Conservation (phyloP, 768 basidiomycete genomes). For the Boletus insuetus region DNA sequence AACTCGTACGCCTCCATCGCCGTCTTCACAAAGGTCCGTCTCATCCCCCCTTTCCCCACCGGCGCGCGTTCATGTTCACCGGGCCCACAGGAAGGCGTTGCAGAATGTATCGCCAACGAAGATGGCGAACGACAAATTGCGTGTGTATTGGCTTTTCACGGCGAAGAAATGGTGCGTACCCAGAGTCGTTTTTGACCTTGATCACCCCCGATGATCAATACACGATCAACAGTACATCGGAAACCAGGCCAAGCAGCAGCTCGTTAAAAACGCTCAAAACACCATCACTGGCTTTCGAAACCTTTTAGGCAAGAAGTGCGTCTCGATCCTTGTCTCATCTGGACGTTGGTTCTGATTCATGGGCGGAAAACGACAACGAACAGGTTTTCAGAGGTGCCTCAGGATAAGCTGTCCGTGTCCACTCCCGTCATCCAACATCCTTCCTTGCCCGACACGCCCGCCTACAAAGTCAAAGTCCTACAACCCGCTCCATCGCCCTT, state of each 20-base stretch:
- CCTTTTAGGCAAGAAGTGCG: constrained; percentile 86
- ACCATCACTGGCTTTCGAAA: constrained; percentile 96
- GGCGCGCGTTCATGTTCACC: no score
- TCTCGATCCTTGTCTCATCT: not conserved
- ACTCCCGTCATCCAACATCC: constrained; percentile 80
- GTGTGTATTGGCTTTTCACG: constrained; percentile 86
- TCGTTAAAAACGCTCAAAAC: constrained; percentile 92
- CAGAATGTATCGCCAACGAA: constrained; percentile 97
- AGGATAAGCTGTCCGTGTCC: constrained; percentile 49
- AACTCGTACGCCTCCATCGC: constrained; percentile 95
- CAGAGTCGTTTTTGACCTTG: not conserved
- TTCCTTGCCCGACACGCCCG: constrained; percentile 63
- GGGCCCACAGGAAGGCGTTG: constrained; percentile 69
- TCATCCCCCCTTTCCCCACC: not conserved
- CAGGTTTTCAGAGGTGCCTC: constrained; percentile 75
- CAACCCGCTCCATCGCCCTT: constrained; percentile 73
- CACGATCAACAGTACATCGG: constrained; percentile 77
- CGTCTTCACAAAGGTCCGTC: constrained; percentile 84
- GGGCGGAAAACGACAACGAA: not conserved
- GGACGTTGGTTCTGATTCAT: not conserved
- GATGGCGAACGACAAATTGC: constrained; percentile 99
- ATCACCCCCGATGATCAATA: constrained; percentile 2
- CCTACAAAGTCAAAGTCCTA: constrained; percentile 81
- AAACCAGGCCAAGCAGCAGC: constrained; percentile 89
- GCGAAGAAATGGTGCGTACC: constrained; percentile 81